phyloP scores from a whole-genome alignment of 306 rosid genomes.

The Prunus dulcis region DNA sequence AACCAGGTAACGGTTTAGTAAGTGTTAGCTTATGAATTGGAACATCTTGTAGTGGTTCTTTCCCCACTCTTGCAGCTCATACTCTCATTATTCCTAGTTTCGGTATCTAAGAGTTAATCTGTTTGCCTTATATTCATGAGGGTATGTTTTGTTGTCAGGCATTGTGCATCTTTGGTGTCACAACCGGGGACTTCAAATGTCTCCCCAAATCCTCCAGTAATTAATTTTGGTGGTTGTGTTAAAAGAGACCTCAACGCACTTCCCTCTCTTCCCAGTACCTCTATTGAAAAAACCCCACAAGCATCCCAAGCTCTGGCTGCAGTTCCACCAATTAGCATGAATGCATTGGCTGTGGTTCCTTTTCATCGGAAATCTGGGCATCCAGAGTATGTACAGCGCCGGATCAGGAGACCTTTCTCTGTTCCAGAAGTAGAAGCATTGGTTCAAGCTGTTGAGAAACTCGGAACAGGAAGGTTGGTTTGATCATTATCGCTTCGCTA shows the following conservation, averaged over 20 bases:
- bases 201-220: slow-evolving; percentile 30
- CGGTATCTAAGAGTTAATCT: not conserved
- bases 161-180: slow-evolving; percentile 40
- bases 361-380: slow-evolving; percentile 50
- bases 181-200: slow-evolving; percentile 42
- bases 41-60: not conserved
- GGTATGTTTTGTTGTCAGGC: slow-evolving; percentile 39
- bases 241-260: slow-evolving; percentile 37
- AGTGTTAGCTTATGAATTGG: slow-evolving; percentile 5
- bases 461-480: slow-evolving; percentile 80
- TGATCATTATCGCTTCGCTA: not conserved
- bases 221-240: slow-evolving; percentile 39
- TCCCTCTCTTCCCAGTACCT: slow-evolving; percentile 36
- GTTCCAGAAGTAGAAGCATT: slow-evolving; percentile 79
- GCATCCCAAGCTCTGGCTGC: slow-evolving; percentile 53
- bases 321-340: slow-evolving; percentile 56
- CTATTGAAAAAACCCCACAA: slow-evolving; percentile 37
- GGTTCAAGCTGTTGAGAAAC: slow-evolving; percentile 78
- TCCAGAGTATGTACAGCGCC: slow-evolving; percentile 58
- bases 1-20: slow-evolving; percentile 37
- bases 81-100: not conserved
- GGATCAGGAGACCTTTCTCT: slow-evolving; percentile 79
- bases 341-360: slow-evolving; percentile 62
- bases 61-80: not conserved
- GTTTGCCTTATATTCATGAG: slow-evolving; percentile 17